Base-by-base conservation (phyloP, 768 basidiomycete genomes). In the Gloeopeniophorella convolvens region DNA sequence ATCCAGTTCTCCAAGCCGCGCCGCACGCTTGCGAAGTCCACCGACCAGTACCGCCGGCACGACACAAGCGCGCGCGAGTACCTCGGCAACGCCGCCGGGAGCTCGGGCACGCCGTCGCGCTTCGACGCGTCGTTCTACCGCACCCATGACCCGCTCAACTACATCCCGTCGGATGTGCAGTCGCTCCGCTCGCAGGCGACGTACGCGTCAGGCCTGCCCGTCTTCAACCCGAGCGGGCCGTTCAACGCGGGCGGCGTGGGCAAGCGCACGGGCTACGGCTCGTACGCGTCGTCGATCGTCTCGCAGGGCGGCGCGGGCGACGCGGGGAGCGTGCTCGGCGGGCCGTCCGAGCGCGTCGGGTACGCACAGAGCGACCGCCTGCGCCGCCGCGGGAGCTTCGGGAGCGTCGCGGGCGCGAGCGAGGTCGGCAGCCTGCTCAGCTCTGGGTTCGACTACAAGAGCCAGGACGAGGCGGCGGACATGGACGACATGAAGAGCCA, bases 1-100 rank as follows among this genome's bases (percentile, higher is more conserved):
- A 99, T 99, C 53, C 96, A 98, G 65, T 97, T 99, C 74, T 93
- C 90, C 77, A 94, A 96, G 70, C 96, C 96, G 27, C 82, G 92
- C 50, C 85, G 92, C 46, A 79, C 91, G 4, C 78, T 94, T 32
- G 79, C 76, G 58, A 93, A 93, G 66, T 85, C 89, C 13, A 86
- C 92, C 82, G 90, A 95, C 57, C 89, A 87, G 50, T 94, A 89
- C 78, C 85, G 89, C 50, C 81, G 94, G 43, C 90, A 95, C 63
- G 94, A 97, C 66, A 88, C 89, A 18, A 88, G 77, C 59, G 94
- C 94, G 1, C 79, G 84, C 46, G 96, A 99, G 59, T 91, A 78
- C 59, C 66, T 83, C 43, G 54, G 56, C 36, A 60, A 58, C 44
- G 32, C 43, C 3, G 9, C 57, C 43, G 60, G 70, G 60, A 65